Evolutionary conservation across 1,284 basidiomycete genomes (phyloP), one percentile per base, ranked within the genome.

Genomic region (Tylopilus sp.): DNA sequence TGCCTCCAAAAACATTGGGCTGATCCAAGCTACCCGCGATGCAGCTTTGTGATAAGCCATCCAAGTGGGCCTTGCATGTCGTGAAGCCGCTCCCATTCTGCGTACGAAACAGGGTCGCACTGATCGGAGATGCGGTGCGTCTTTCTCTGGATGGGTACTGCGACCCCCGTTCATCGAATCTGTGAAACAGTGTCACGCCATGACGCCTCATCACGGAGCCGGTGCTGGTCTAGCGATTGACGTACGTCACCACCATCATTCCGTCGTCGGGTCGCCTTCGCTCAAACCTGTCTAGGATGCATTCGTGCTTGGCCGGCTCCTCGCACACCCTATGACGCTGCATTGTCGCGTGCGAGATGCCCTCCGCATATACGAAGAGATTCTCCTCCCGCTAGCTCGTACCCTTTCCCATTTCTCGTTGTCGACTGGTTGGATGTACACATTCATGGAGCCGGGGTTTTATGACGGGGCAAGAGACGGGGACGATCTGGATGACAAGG

Each of bases 51-150:
- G 55, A 59, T 26, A 52, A 55, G 15, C 55, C 58, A 2, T 53
- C 58, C 16, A 56, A 49, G 43, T 70, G 67, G 66, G 63, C 59
- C 0, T 40, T 72, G 31, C 64, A 68, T 34, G 61, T 60, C 19
- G 19, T 6, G 56, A 58, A 61, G 25, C 61, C 63, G 2, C 54
- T 70, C 6, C 60, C 65, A 10, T 59, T 57, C 7, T 68, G 56
- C 34, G 56, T 58, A 10, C 52, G 49, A 18, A 59, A 60, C 1
- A 52, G 58, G 2, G 60, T 68, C 3, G 55, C 61, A 16, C 55
- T 71, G 11, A 44, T 68, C 6, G 68, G 68, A 6, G 67, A 71
- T 42, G 63, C 70, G 3, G 66, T 61, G 11, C 40, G 64, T 59
- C 15, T 31, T 34, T 4, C 31, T 37, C 9, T 1, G 12, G 2